Base-by-base conservation (phyloP, 768 basidiomycete species). In the Galerina marginata region DNA sequence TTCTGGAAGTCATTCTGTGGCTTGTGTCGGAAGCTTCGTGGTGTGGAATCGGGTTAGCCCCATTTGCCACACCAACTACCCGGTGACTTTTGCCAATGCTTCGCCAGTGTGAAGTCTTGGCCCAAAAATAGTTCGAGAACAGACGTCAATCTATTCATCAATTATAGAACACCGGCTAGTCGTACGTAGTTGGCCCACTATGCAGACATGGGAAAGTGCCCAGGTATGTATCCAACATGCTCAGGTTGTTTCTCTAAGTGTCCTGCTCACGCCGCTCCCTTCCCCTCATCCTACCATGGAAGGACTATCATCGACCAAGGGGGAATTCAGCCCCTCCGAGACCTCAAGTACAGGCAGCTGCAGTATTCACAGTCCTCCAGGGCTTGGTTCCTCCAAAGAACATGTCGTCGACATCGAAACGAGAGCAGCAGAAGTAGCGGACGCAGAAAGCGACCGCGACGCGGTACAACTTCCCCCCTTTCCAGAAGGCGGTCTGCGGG, bases 401-500 rank as follows among this genome's bases (percentile, higher is more conserved):
- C 56, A 54, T 39, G 55, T 52, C 16, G 29, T 55, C 47, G 64
- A 61, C 39, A 64, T 63, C 33, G 65, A 65, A 47, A 49, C 47
- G 29, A 45, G 55, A 36, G 42, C 33, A 2, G 40, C 50, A 9
- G 55, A 48, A 40, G 42, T 49, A 26, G 6, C 52, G 6, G 60
- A 53, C 5, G 49, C 46, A 20, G 37, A 38, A 45, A 38, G 50
- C 43, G 43, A 10, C 25, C 42, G 46, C 6, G 45, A 44, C 25
- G 25, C 42, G 40, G 23, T 16, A 14, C 54, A 61, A 25, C 42
- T 48, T 6, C 60, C 60, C 20, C 52, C 60, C 37, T 79, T 81
- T 53, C 80, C 79, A 50, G 82, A 83, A 65, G 82, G 82, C 23
- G 81, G 82, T 0, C 47, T 73, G 26, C 74, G 67, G 33, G 82